Evolutionary conservation across 306 rosid genomes (phyloP), one percentile per base, ranked within the genome.

Genomic region (Fragaria ananassa): DNA sequence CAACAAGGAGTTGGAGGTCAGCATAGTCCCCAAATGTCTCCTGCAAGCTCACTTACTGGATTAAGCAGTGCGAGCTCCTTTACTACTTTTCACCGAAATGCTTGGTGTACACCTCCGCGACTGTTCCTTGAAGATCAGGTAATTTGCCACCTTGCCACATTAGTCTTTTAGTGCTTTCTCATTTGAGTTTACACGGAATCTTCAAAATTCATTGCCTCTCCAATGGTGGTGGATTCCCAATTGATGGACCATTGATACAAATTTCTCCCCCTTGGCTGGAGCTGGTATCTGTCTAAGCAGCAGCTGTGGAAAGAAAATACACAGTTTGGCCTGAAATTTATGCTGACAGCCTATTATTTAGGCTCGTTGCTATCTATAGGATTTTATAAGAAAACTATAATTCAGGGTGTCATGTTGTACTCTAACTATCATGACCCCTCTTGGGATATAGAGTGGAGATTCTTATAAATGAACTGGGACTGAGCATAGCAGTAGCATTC

Each of bases 41-140:
- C 91, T 51, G 99, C 89, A 76, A 95, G 99, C 85, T 95, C 99
- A 2, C 90, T 95, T 54, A 92, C 99, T 61, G 99, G 97, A 78
- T 75, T 95, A 80, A 95, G 99, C 87, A 95, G 99, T 74, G 93
- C 97, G 53, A 92, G 99, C 90, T 95, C 99, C 71, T 92, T 95
- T 63, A 80, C 91, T 68, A 91, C 88, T 21, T 91, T 95, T 85
- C 96, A 87, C 57, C 93, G 97, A 0, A 96, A 95, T 34, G 96
- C 95, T 9, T 95, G 99, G 99, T 95, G 99, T 84, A 95, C 99
- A 5, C 99, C 99, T 0, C 99, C 99, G 0, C 97, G 97, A 14
- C 61, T 95, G 47, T 95, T 95, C 76, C 90, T 95, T 29, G 99
- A 95, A 76, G 97, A 95, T 88, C 97, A 95, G 97, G 99, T 95